Evolutionary conservation across 352 stramenopile species (phyloP), one percentile per base, ranked within the genome.

Genomic region (Phytophthora megakarya): DNA sequence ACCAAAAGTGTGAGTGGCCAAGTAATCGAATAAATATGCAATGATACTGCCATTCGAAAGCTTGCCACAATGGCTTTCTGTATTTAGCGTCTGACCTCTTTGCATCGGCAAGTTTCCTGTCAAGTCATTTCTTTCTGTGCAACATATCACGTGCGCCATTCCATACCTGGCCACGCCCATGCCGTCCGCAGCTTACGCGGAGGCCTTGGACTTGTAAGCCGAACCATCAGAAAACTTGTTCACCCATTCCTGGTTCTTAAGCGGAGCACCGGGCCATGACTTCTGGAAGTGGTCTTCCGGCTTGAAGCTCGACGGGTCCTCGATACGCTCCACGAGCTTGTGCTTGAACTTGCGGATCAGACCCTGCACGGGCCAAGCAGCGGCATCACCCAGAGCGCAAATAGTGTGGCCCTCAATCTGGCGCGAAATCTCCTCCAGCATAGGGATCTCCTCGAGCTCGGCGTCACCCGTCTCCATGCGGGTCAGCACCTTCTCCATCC

Each of bases 381-480:
- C 98, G 22, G 98, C 98, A 74, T 99, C 98, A 55, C 97, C 98
- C 12, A 99, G 75, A 25, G 97, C 98, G 81, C 98, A 99, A 78
- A 99, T 99, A 26, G 98, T 99, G 83, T 99, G 97, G 51, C 97
- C 97, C 79, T 99, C 97, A 60, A 99, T 99, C 76, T 99, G 95
- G 62, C 97, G 89, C 54, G 96, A 98, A 65, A 99, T 98, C 70
- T 99, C 97, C 82, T 99, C 97, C 8, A 99, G 88, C 97, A 99
- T 99, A 53, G 96, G 94, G 70, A 99, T 99, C 79, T 99, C 97
- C 61, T 98, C 89, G 64, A 98, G 88, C 64, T 99, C 96, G 26
- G 96, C 97, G 52, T 99, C 86, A 44, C 98, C 98, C 59, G 89
- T 97, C 80, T 99, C 97, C 95, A 99, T 99, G 56, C 97, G 96